These are phyloP conservation scores for Cladosporium cucumerinum DNA, from an alignment of 2,329 filamentous ascomycete genomes.

Conservation along the genomic window DNA sequence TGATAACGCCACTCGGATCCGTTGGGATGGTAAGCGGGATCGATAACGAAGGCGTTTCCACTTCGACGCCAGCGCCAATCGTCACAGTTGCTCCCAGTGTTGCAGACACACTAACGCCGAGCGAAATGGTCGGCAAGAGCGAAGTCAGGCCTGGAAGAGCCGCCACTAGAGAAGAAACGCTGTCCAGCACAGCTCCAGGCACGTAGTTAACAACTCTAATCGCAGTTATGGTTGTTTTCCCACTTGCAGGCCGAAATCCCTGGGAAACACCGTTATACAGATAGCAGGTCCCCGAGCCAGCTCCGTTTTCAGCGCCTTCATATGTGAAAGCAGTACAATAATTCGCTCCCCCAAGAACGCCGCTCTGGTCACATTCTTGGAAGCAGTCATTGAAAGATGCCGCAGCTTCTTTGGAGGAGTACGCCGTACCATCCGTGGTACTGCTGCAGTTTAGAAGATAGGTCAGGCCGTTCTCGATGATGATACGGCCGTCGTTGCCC, in stretches of 20 bases:
- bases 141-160: background rate
- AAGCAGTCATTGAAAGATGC: constrained; percentile 27
- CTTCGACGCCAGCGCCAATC: background rate
- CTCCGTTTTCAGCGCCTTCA: constrained; percentile 19
- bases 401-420: constrained; percentile 15
- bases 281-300: constrained; percentile 25
- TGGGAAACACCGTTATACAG: constrained; percentile 23
- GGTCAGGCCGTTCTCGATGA: constrained; percentile 23
- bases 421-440: constrained; percentile 19
- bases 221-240: constrained; percentile 18
- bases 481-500: constrained; percentile 19
- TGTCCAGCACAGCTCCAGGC: background rate
- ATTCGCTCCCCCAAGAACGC: constrained; percentile 18
- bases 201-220: constrained; percentile 25
- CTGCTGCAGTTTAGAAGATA: constrained; percentile 25
- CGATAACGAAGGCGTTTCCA: background rate
- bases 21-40: background rate
- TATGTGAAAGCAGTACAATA: constrained; percentile 28
- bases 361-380: constrained; percentile 21
- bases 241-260: constrained; percentile 14
- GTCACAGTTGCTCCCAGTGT: background rate
- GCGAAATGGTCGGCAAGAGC: background rate
- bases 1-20: background rate
- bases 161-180: background rate
- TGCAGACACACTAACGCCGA: background rate